Evolutionary conservation across 768 basidiomycete species (phyloP).

Genomic region (Tephrocybe rancida): DNA sequence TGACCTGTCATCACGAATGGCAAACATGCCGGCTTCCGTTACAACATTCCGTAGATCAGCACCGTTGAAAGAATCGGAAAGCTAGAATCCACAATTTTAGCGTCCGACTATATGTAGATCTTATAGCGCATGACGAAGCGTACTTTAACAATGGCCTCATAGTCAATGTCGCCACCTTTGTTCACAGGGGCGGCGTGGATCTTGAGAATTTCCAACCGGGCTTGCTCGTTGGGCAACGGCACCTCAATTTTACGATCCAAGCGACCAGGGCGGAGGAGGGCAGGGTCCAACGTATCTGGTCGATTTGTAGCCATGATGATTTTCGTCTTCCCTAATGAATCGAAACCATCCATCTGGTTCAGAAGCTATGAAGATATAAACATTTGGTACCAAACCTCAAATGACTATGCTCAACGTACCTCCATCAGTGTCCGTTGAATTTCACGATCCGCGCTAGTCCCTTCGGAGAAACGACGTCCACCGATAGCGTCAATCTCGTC

Average conservation of each 20-base stretch:
- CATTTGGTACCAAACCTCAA: background rate
- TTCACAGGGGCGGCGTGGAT: slow-evolving; percentile 95
- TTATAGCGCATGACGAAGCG: slow-evolving; percentile 5
- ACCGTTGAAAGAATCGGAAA: slow-evolving; percentile 93
- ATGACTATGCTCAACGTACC: slow-evolving; percentile 28
- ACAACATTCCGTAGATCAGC: slow-evolving; percentile 95
- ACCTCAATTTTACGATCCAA: slow-evolving; percentile 98
- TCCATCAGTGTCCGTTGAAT: slow-evolving; percentile 99
- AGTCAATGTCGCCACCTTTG: slow-evolving; percentile 95
- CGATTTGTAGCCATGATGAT: slow-evolving; percentile 99
- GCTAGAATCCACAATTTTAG: slow-evolving; percentile 35
- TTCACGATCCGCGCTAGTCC: slow-evolving; percentile 97
- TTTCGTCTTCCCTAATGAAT: slow-evolving; percentile 93
- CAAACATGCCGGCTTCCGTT: slow-evolving; percentile 98
- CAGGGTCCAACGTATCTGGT: slow-evolving; percentile 97
- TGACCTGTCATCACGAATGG: slow-evolving; percentile 92
- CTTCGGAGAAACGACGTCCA: slow-evolving; percentile 85
- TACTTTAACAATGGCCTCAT: slow-evolving; percentile 97
- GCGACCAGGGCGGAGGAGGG: slow-evolving; percentile 92
- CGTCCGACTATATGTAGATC: background rate
- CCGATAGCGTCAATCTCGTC: slow-evolving; percentile 98
- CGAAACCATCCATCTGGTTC: slow-evolving; percentile 99
- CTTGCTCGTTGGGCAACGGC: slow-evolving; percentile 96
- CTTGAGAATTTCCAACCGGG: slow-evolving; percentile 94
- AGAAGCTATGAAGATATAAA: slow-evolving; percentile 59